Evolutionary conservation across 805 yeast species (phyloP).

Genomic region (Wickerhamiella australiensis): DNA sequence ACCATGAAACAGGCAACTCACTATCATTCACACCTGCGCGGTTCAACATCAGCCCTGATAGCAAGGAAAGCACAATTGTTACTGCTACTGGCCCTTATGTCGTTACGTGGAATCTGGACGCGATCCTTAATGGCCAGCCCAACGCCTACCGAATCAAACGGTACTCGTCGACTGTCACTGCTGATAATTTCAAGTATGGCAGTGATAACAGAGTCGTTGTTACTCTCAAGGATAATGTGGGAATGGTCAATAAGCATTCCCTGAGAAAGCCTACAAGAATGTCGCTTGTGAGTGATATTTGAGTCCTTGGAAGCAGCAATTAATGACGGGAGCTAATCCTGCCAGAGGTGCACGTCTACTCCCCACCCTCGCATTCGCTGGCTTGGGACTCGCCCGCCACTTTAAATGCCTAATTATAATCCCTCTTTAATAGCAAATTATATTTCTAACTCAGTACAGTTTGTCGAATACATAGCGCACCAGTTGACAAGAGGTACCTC

Average conservation of each 20-base stretch:
- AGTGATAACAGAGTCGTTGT: constrained; percentile 58
- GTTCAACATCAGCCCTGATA: constrained; percentile 58
- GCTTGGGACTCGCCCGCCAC: too few relatives aligned
- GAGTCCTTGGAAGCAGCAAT: not conserved
- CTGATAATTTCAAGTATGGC: constrained; percentile 69
- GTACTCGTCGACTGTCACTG: constrained; percentile 50
- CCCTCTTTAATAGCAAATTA: too few relatives aligned
- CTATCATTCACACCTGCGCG: constrained; percentile 58
- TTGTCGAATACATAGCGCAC: too few relatives aligned
- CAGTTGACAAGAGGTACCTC: too few relatives aligned
- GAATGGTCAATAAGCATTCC: constrained; percentile 48
- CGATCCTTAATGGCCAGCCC: constrained; percentile 41
- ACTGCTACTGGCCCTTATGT: constrained; percentile 76
- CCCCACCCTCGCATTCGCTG: too few relatives aligned
- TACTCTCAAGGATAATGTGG: constrained; percentile 65
- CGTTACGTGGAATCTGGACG: constrained; percentile 62
- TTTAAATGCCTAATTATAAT: too few relatives aligned
- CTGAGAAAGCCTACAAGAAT: constrained; percentile 47
- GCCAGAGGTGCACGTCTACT: too few relatives aligned
- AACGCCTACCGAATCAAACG: constrained; percentile 53
- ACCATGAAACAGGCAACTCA: constrained; percentile 36
- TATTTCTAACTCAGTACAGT: too few relatives aligned
- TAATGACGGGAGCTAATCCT: not conserved
- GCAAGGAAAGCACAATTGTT: constrained; percentile 58
- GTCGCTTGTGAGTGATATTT: constrained; percentile 18